Percentiles rank a stretch among this genome's conserved stretches.
These are phyloP conservation scores for Microdochium trichocladiopsis DNA, from an alignment of 2,329 filamentous ascomycete species.

Conservation along the genomic window DNA sequence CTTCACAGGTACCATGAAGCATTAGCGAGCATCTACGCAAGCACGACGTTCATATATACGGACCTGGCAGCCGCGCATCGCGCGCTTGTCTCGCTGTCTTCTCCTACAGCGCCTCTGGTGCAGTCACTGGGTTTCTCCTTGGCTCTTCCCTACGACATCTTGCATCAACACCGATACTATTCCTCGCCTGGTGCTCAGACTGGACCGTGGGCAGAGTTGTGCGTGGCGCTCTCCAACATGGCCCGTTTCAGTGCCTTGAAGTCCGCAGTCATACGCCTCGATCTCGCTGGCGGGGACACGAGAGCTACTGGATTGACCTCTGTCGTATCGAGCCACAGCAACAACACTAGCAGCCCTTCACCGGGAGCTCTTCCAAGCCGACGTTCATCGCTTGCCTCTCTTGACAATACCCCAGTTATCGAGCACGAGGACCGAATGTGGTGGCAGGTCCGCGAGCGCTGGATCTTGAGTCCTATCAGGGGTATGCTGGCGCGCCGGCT, in stretches of 20 bases:
- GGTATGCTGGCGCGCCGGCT: constrained; percentile 10
- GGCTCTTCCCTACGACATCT: constrained; percentile 7
- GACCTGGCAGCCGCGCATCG: constrained; percentile 10
- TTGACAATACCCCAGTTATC: too few species aligned
- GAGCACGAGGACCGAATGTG: constrained; percentile 4
- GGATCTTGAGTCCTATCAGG: constrained; percentile 10
- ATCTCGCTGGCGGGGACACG: constrained; percentile 5
- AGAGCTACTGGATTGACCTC: too few species aligned
- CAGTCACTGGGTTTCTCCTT: constrained; percentile 12
- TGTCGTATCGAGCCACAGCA: too few species aligned
- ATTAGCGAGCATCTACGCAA: constrained; percentile 9
- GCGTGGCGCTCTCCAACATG: constrained; percentile 10
- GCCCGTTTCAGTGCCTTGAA: constrained; percentile 10
- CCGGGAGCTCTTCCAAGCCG: too few species aligned
- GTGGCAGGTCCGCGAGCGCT: constrained; percentile 15
- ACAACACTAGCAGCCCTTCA: too few species aligned
- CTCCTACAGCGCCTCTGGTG: constrained; percentile 2
- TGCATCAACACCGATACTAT: constrained; percentile 8
- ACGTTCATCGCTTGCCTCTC: too few species aligned
- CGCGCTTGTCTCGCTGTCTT: constrained; percentile 4
- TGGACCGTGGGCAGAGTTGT: constrained; percentile 10
- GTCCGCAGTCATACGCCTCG: constrained; percentile 10
- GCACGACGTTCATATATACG: constrained; percentile 10
- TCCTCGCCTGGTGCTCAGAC: neutral
- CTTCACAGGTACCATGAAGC: constrained; percentile 9